Base-by-base conservation (phyloP, 2,329 filamentous ascomycete genomes). In the Amauroascus niger region DNA sequence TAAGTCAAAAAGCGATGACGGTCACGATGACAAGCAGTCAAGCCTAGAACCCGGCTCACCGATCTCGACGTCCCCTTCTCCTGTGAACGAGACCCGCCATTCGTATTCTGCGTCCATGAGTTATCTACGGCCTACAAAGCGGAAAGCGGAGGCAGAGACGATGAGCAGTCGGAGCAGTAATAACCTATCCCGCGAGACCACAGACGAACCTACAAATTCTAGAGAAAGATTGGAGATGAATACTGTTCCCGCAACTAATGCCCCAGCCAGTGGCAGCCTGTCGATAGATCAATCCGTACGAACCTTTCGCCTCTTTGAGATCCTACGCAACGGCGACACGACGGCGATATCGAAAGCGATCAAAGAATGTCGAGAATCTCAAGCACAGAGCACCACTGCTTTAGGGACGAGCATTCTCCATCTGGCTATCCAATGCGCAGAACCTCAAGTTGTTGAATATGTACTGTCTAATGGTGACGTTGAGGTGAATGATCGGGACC, bases 271-370 rank as follows among this genome's bases (percentile, higher is more conserved):
- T 7, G 30, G 35, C 28, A 33, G 37, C 16, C 24, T 49, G 55
- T 65, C 63, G 57, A 68, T 73, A 58, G 90, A 98, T 67, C 89
- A 95, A 69, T 96, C 91, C 0, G 88, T 98, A 51, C 83, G 86
- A 65, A 90, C 95, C 60, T 98, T 98, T 70, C 84, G 90, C 60
- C 82, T 96, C 45, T 95, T 97, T 65, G 93, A 97, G 72, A 86
- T 90, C 40, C 75, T 98, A 59, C 82, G 91, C 60, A 93, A 81
- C 67, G 93, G 93, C 52, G 91, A 98, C 67, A 95, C 88, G 0
- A 84, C 84, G 13, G 87, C 87, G 35, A 96, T 98, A 62, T 88
- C 87, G 28, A 91, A 85, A 67, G 87, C 87, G 1, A 87, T 96
- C 60, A 69, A 72, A 71, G 61, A 85, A 77, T 76, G 61, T 54